Base-by-base conservation (phyloP, 495 filamentous ascomycete genomes). In the Talaromyces wortmannii region DNA sequence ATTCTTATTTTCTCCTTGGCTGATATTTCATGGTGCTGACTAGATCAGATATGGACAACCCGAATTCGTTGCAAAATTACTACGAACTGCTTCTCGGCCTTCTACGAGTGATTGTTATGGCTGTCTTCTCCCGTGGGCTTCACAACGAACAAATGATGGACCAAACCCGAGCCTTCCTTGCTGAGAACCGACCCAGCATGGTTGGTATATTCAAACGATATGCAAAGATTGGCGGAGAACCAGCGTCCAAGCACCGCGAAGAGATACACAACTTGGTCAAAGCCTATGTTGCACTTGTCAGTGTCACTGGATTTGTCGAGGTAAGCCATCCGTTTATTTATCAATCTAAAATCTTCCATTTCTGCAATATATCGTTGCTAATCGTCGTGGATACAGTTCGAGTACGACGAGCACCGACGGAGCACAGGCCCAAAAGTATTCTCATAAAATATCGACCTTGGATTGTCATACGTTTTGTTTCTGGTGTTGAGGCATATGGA, bases 151-250 rank as follows among this genome's bases (percentile, higher is more conserved):
- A 85, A 53, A 85, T 82, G 11, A 68, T 92, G 52, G 76, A 86
- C 29, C 87, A 91, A 60, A 91, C 83, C 12, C 79, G 84, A 32
- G 66, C 70, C 13, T 97, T 99, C 68, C 71, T 97, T 51, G 69
- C 75, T 17, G 87, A 92, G 58, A 91, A 95, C 65, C 74, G 94
- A 53, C 78, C 82, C 56, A 77, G 88, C 57, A 86, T 96, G 56
- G 83, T 95, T 57, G 86, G 90, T 16, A 83, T 95, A n/a, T 89
- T 97, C 63, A 99, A 99, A 70, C 79, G 90, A 47, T 87, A 86
- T 64, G 90, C 89, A 1, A 87, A 85, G 42, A 88, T 96, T 56
- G 90, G 90, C 3, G 77, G 77, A 13, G 61, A 65, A 18, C 61
- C 65, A 11, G 59, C 64, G 55, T 59, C 69, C 42, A 71, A 75